Conservation (phyloP, 768 basidiomycete genomes). For the Mycena amicta region DNA sequence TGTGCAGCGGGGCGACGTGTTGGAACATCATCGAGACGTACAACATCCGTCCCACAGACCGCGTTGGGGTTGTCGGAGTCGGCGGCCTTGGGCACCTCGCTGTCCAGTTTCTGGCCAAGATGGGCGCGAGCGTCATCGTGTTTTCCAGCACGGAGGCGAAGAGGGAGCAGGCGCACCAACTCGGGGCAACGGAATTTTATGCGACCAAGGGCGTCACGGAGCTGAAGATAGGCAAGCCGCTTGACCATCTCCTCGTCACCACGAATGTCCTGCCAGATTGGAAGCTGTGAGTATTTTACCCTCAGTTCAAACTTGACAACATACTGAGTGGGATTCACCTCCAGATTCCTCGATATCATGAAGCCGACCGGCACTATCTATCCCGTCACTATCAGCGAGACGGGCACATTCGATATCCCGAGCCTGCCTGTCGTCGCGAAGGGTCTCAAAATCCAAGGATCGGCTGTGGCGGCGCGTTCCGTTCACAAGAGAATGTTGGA, state of each 20-base stretch:
- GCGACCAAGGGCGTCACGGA: conserved; percentile 26
- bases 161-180: conserved; percentile 29
- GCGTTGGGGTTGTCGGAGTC: conserved; percentile 25
- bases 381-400: background rate
- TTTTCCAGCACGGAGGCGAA: conserved; percentile 35
- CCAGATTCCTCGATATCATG: background rate
- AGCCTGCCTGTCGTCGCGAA: background rate
- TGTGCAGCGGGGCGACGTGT: background rate
- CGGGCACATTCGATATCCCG: background rate
- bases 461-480: conserved; percentile 13
- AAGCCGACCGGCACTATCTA: background rate
- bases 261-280: conserved; percentile 9
- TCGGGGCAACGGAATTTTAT: conserved; percentile 38
- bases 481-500: conserved; percentile 27
- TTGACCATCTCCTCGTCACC: conserved; percentile 33
- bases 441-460: conserved; percentile 10
- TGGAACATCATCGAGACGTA: background rate
- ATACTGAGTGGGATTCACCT: background rate
- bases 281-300: background rate
- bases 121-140: conserved; percentile 41
- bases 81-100: conserved; percentile 41
- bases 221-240: conserved; percentile 27
- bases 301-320: no score
- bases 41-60: background rate
- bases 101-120: conserved; percentile 39